Percentiles rank a stretch among this genome's conserved stretches.
These are phyloP conservation scores for Miamiensis avidus DNA, from an alignment of 169 alveolate genomes.

Conservation along the genomic window DNA sequence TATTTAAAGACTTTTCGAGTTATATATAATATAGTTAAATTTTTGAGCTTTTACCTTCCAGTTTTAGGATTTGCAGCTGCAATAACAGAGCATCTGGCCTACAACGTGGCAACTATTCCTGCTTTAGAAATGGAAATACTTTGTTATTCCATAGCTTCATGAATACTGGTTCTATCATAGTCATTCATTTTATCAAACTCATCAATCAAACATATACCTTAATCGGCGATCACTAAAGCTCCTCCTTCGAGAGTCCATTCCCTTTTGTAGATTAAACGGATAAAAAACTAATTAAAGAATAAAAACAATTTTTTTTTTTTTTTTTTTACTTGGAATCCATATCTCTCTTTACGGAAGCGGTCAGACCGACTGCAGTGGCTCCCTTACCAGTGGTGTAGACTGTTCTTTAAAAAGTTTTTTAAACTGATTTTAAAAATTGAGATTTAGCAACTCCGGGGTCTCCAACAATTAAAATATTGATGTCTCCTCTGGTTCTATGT, in stretches of 20 bases:
- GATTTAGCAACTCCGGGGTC: constrained; percentile 94
- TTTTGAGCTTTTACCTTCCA: constrained; percentile 43
- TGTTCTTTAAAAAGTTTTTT: constrained; percentile 95
- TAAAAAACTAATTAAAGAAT: too few species aligned
- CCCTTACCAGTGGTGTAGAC: constrained; percentile 99
- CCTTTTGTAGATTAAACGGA: too few species aligned
- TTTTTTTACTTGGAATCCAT: constrained; percentile 82
- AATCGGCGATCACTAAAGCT: constrained; percentile 94
- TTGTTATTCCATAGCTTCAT: constrained; percentile 99
- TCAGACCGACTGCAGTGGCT: constrained; percentile 99
- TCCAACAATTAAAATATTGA: constrained; percentile 90
- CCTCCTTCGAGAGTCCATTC: too few species aligned
- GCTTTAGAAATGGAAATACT: constrained; percentile 99
- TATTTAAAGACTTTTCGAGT: neutral
- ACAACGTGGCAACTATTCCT: constrained; percentile 96
- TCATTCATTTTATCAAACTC: constrained; percentile 99
- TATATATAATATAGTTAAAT: neutral
- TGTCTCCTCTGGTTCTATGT: constrained; percentile 97
- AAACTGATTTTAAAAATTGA: constrained; percentile 97
- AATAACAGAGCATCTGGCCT: constrained; percentile 98
- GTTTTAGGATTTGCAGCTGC: constrained; percentile 99
- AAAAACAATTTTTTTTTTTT: too few species aligned
- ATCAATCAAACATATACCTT: constrained; percentile 99
- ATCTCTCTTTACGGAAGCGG: constrained; percentile 96
- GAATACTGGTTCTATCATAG: constrained; percentile 98